phyloP scores from a whole-genome alignment of 2,329 filamentous ascomycete genomes.

The Bipolaris cookei region DNA sequence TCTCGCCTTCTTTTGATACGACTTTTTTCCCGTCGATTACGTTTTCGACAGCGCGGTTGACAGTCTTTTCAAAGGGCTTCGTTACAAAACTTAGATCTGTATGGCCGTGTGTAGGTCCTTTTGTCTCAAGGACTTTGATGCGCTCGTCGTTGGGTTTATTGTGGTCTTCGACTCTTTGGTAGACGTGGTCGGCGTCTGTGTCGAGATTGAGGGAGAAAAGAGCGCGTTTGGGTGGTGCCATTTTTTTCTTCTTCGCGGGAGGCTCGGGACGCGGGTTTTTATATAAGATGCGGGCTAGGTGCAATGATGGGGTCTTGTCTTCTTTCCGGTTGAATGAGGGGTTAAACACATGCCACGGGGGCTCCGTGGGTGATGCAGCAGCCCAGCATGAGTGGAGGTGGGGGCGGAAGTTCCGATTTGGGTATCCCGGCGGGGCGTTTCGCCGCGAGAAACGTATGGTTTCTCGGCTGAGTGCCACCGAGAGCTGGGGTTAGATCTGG shows the following conservation, averaged over 20 bases:
- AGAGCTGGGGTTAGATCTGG: background rate
- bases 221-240: slow-evolving; percentile 39
- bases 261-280: background rate
- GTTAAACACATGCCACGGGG: slow-evolving; percentile 15
- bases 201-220: slow-evolving; percentile 50
- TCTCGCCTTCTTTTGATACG: slow-evolving; percentile 30
- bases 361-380: slow-evolving; percentile 12
- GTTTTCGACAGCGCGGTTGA: slow-evolving; percentile 42
- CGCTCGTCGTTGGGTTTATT: slow-evolving; percentile 40
- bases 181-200: slow-evolving; percentile 49
- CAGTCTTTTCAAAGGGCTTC: slow-evolving; percentile 47
- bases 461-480: slow-evolving; percentile 12
- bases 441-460: slow-evolving; percentile 6
- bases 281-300: background rate
- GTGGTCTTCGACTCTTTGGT: slow-evolving; percentile 47
- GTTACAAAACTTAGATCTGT: slow-evolving; percentile 44
- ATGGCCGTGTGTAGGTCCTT: slow-evolving; percentile 42
- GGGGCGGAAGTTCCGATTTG: slow-evolving; percentile 26
- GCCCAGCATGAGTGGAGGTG: slow-evolving; percentile 20
- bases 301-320: background rate
- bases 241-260: slow-evolving; percentile 6
- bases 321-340: slow-evolving; percentile 25
- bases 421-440: slow-evolving; percentile 38
- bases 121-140: slow-evolving; percentile 44
- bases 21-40: slow-evolving; percentile 38